Conservation (phyloP, 2,329 filamentous ascomycete genomes). For the Colletotrichum sidae region DNA sequence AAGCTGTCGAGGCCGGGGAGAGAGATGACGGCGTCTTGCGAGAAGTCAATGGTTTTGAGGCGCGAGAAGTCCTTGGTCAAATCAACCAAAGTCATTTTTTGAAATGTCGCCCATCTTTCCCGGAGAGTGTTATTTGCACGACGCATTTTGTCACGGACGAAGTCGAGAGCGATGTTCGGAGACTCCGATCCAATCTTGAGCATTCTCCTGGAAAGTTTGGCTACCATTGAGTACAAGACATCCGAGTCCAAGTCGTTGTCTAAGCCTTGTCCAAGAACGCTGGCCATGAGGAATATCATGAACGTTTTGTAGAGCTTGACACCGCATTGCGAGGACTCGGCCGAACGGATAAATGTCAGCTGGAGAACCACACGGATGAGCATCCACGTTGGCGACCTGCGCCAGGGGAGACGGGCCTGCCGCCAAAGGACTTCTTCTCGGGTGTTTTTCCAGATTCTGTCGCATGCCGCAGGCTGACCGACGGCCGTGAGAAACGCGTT, state of each 20-base stretch:
- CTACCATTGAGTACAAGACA: constrained; percentile 52
- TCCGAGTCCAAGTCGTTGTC: constrained; percentile 40
- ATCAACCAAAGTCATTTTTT: not conserved
- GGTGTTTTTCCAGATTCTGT: constrained; percentile 61
- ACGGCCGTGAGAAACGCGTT: constrained; percentile 52
- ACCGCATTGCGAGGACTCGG: constrained; percentile 19
- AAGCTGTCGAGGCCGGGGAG: constrained; percentile 22
- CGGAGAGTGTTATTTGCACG: not conserved
- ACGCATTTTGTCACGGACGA: constrained; percentile 1
- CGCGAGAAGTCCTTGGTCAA: not conserved
- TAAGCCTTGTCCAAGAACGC: constrained; percentile 46
- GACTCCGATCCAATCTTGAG: constrained; percentile 50
- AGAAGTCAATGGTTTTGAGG: constrained; percentile 29
- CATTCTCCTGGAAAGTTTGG: constrained; percentile 57
- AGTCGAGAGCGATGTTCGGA: not conserved
- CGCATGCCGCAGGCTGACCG: constrained; percentile 43
- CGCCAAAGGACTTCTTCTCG: constrained; percentile 65
- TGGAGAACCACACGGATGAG: constrained; percentile 65
- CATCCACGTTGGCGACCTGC: constrained; percentile 65
- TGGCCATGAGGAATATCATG: constrained; percentile 59
- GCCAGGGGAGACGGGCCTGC: constrained; percentile 54
- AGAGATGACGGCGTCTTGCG: constrained; percentile 31
- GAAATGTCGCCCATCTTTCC: not conserved
- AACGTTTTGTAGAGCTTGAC: constrained; percentile 59
- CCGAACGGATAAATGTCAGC: constrained; percentile 31